Evolutionary conservation across 1,284 basidiomycete genomes (phyloP).

Genomic region (Cystobasidium slooffiae): DNA sequence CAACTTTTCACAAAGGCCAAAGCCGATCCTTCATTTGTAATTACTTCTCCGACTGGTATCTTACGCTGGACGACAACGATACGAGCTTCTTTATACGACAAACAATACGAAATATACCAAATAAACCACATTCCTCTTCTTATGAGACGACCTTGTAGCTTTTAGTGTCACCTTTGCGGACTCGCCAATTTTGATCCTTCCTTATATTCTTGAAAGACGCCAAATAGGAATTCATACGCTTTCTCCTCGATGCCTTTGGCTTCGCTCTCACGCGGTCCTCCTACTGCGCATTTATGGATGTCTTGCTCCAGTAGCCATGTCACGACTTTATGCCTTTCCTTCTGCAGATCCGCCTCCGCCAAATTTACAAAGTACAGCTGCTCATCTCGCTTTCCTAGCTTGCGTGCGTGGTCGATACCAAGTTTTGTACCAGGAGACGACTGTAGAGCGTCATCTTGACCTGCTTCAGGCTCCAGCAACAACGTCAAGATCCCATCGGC

Average conservation of each 20-base stretch:
- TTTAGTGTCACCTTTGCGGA: background rate
- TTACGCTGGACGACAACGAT: constrained; percentile 6
- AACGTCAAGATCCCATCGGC: constrained; percentile 38
- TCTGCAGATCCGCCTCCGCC: background rate
- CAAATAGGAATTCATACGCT: constrained; percentile 19
- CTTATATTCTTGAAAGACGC: constrained; percentile 28
- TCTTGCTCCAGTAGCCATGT: constrained; percentile 1
- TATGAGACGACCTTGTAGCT: background rate
- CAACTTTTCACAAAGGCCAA: background rate
- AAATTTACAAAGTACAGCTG: constrained; percentile 36
- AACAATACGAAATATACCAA: background rate
- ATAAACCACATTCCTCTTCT: background rate
- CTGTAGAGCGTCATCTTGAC: background rate
- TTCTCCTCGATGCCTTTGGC: constrained; percentile 19
- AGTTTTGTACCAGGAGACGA: constrained; percentile 29
- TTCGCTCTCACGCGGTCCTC: constrained; percentile 40
- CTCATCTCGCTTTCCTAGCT: constrained; percentile 29
- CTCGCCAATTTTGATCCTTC: background rate
- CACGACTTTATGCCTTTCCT: background rate
- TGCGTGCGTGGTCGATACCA: constrained; percentile 33
- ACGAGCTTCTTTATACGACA: background rate
- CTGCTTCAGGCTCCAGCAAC: background rate
- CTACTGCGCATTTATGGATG: constrained; percentile 29
- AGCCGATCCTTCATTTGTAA: background rate
- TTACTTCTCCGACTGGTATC: background rate